Evolutionary conservation across 2,329 filamentous ascomycete genomes (phyloP), one percentile per base, ranked within the genome.

Genomic region (Akanthomyces lecanii): DNA sequence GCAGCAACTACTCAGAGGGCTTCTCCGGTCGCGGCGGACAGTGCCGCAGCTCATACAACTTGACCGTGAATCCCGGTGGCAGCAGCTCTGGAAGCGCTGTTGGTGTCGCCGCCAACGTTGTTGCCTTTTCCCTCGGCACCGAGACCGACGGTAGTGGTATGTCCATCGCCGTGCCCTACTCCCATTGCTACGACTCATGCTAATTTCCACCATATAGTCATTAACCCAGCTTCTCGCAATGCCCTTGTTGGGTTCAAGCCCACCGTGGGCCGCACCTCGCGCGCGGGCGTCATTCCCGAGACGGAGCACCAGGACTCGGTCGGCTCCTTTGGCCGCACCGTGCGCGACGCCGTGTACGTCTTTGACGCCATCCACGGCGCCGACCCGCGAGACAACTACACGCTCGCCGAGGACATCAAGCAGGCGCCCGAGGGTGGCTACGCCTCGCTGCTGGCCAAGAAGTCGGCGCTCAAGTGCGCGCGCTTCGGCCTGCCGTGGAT

Each of bases 191-290:
- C 21, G 36, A 23, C 4, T n/a, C 23, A 5, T n/a, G 42, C 56
- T 58, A 25, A 58, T 10, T 4, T 28, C 21, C 1, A 10, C 45
- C 42, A n/a, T 59, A 63, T 28, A 77, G 81, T 92, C 18, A 90
- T 91, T 69, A 87, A 85, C 71, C 90, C 90, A 0, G 88, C 89
- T 0, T 83, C 88, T 71, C 78, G 87, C 5, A 90, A 89, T 69
- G 82, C 80, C 2, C 71, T 92, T 2, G 88, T 92, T 1, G 89
- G 89, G 3, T 83, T 92, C 72, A 92, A 92, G 74, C 89, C 89
- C 1, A 92, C 89, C 1, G 87, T 92, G 6, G 89, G 89, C 0
- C 73, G 91, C 57, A 91, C 88, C 0, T 90, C 88, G 10, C 78
- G 88, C 18, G 79, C 76, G 23, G 85, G 81, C 21, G 81, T 88